Base-by-base conservation (phyloP, 306 rosid genomes). In the Psophocarpus tetragonolobus region DNA sequence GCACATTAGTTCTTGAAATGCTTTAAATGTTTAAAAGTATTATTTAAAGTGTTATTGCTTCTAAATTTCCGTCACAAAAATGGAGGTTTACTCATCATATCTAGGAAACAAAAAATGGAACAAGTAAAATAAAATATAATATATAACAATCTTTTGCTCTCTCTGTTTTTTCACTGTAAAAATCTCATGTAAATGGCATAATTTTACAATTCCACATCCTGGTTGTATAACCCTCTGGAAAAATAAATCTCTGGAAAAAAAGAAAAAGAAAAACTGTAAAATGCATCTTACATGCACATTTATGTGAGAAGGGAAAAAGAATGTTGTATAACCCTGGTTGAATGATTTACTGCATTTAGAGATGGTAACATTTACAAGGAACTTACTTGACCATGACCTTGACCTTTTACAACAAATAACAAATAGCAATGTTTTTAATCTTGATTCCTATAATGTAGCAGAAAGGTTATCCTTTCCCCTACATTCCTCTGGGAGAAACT, bases 261-360 rank as follows among this genome's bases (percentile, higher is more conserved):
- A n/a, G n/a, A n/a, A n/a, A n/a, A n/a, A n/a, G n/a, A n/a, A n/a
- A 29, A 66, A 72, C 18, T 33, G 1, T 6, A 0, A 81, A 39
- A 82, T 54, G 58, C 78, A 78, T 44, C 17, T 57, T 6, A 45
- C 53, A 75, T 70, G 74, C 60, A 54, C 60, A 77, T 61, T 60
- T 67, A 68, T 81, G 71, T 23, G 66, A 23, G 51, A 69, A 56
- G 62, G 66, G 60, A 54, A 78, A 73, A 78, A 74, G 73, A 69
- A 71, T 78, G 1, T 8, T 36, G 11, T 32, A 73, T 60, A 12
- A 48, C 36, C 45, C 10, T 64, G 65, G 42, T 32, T 58, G 71
- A 72, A 56, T 60, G 26, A 60, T 80, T 76, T 53, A 48, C 73
- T 69, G 71, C 57, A 80, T 44, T 44, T 61, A 44, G 17, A 33